Evolutionary conservation across 2,329 filamentous ascomycete species (phyloP), one percentile per base, ranked within the genome.

Genomic region (Ambrosiella cleistominuta): DNA sequence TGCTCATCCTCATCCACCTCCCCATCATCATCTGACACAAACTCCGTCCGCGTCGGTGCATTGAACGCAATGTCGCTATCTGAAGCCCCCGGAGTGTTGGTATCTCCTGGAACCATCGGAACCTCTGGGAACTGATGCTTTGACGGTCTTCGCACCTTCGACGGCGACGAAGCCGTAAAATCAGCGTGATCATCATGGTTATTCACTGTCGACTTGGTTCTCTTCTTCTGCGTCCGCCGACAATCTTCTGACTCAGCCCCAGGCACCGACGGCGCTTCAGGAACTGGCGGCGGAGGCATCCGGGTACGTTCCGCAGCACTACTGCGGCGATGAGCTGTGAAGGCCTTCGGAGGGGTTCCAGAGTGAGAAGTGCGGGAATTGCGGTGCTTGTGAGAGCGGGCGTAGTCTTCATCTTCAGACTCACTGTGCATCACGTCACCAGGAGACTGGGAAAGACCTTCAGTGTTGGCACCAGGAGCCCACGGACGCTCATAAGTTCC

Each of bases 401-500:
- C 13, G 4, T 45, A 17, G 13, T 52, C 27, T 9, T 57, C 58
- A 15, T 54, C 58, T 1, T 57, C 49, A 17, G 54, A 57, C 19
- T 60, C 58, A n/a, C 44, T 52, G 49, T 53, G 35, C 27, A 44
- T 39, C 1, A 39, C 57, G 47, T 52, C 42, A 36, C 39, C 39
- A 2, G 37, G 38, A n/a, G 39, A 38, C 35, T 54, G 58, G 3
- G 58, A 60, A 35, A 56, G 57, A 36, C 52, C 51, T 42, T 59
- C 47, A 1, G 57, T 53, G 40, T 57, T 56, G 5, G 53, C 45
- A 27, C 47, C 51, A 3, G 37, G 12, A n/a, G 49, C 50, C 58
- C 58, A 60, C 9, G 45, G 27, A 35, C 17, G 47, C n/a, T 59
- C 57, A 52, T 57, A 47, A 7, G 54, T 52, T n/a, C 54, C 58